Evolutionary conservation across 148 eudicot genomes (phyloP).

Genomic region (Cornus controversa): DNA sequence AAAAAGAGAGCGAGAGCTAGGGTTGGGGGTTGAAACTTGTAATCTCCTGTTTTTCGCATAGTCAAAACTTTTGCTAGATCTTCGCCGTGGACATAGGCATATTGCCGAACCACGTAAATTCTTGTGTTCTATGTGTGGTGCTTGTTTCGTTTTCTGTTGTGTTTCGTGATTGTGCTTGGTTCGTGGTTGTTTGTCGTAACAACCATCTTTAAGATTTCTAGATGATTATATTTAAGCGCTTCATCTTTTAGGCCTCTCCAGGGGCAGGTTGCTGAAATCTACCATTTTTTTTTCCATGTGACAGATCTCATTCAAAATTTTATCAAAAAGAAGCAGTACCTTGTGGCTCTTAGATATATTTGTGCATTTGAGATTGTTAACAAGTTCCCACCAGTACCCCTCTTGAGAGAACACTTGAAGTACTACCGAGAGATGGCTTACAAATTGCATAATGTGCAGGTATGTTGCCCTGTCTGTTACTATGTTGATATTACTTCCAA

Average conservation of each 20-base stretch:
- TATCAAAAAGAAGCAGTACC: slow-evolving; percentile 4
- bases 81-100: no score
- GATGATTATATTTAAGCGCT: no score
- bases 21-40: no score
- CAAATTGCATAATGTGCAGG: slow-evolving; percentile 4
- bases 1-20: no score
- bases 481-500: neutral
- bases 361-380: slow-evolving; percentile 9
- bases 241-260: no score
- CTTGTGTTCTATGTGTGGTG: no score
- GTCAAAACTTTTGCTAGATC: no score
- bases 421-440: neutral
- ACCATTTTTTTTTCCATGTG: neutral
- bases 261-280: slow-evolving; percentile 5
- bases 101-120: no score
- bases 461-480: neutral
- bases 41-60: no score
- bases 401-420: slow-evolving; percentile 9
- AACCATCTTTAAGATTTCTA: neutral
- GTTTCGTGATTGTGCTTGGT: no score
- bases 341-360: slow-evolving; percentile 16
- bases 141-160: no score
- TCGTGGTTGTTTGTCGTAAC: no score
- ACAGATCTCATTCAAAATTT: slow-evolving; percentile 19
- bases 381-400: slow-evolving; percentile 18